Evolutionary conservation across 257 asterid species (phyloP).

Genomic region (Euphrasia confusa): DNA sequence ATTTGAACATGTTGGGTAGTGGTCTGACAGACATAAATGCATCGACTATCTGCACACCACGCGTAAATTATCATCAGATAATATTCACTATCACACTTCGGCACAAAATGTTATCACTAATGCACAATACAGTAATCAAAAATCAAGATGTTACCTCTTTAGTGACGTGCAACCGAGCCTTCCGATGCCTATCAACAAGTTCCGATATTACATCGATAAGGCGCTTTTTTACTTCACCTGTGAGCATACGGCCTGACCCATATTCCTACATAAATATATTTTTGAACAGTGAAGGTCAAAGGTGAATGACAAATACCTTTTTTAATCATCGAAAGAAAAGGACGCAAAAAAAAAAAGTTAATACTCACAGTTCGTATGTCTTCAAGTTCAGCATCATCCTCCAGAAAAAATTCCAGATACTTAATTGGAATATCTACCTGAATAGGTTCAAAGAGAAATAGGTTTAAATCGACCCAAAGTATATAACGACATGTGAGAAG

Average conservation of each 20-base stretch:
- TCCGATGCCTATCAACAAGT: slow-evolving; percentile 73
- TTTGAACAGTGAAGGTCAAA: too few species aligned
- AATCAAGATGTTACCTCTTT: slow-evolving; percentile 52
- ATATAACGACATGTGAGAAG: too few species aligned
- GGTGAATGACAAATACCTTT: neutral
- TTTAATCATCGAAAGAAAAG: too few species aligned
- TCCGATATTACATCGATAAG: slow-evolving; percentile 68
- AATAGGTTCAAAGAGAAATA: neutral
- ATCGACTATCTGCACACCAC: slow-evolving; percentile 60
- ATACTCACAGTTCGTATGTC: slow-evolving; percentile 47
- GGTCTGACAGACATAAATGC: slow-evolving; percentile 86
- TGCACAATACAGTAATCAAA: too few species aligned
- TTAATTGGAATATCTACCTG: slow-evolving; percentile 90
- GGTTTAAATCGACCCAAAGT: too few species aligned
- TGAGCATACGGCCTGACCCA: slow-evolving; percentile 84
- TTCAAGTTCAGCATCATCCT: slow-evolving; percentile 81
- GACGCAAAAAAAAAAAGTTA: neutral
- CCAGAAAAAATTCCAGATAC: slow-evolving; percentile 89
- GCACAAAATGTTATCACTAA: neutral
- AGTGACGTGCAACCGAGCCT: slow-evolving; percentile 82
- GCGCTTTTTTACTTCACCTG: slow-evolving; percentile 84
- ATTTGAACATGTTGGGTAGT: slow-evolving; percentile 67
- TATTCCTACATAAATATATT: slow-evolving; percentile 48
- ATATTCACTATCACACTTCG: neutral
- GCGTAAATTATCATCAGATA: neutral